Conservation (phyloP, 306 rosid species). For the Astragalus membranaceus region DNA sequence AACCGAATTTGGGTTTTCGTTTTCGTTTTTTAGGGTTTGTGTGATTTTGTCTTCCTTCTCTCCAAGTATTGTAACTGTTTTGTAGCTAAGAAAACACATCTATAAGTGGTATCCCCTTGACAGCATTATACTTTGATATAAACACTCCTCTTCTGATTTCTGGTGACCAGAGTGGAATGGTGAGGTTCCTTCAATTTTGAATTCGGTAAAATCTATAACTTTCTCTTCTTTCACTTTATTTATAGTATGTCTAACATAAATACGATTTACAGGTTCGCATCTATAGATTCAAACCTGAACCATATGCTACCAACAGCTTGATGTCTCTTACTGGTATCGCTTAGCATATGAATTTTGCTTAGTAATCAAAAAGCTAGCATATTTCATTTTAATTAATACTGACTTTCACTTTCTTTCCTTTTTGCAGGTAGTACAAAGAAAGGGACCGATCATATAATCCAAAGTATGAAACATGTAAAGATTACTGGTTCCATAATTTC, state of each 20-base stretch:
- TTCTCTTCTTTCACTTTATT: background rate
- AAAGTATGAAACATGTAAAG: slow-evolving; percentile 58
- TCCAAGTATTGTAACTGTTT: too few relatives aligned
- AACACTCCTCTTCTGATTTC: slow-evolving; percentile 63
- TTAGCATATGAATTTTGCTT: slow-evolving; percentile 16
- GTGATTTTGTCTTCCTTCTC: too few relatives aligned
- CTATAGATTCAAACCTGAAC: slow-evolving; percentile 77
- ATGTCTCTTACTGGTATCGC: slow-evolving; percentile 65
- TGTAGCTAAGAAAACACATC: too few relatives aligned
- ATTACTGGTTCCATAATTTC: slow-evolving; percentile 52
- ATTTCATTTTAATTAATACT: slow-evolving; percentile 9
- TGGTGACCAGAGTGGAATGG: slow-evolving; percentile 88
- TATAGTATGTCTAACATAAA: slow-evolving; percentile 5
- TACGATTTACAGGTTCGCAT: slow-evolving; percentile 58
- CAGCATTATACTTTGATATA: slow-evolving; percentile 61
- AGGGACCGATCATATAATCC: slow-evolving; percentile 64
- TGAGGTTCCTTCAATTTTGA: slow-evolving; percentile 28
- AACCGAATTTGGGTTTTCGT: too few relatives aligned
- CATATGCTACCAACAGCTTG: slow-evolving; percentile 58
- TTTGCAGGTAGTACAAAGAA: slow-evolving; percentile 67
- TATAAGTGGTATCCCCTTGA: slow-evolving; percentile 72
- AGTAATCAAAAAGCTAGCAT: background rate
- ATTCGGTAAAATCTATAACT: background rate
- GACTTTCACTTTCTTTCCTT: slow-evolving; percentile 5
- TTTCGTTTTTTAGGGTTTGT: too few relatives aligned